phyloP scores from a whole-genome alignment of 75 land plant genomes.

The Picea sitchensis region DNA sequence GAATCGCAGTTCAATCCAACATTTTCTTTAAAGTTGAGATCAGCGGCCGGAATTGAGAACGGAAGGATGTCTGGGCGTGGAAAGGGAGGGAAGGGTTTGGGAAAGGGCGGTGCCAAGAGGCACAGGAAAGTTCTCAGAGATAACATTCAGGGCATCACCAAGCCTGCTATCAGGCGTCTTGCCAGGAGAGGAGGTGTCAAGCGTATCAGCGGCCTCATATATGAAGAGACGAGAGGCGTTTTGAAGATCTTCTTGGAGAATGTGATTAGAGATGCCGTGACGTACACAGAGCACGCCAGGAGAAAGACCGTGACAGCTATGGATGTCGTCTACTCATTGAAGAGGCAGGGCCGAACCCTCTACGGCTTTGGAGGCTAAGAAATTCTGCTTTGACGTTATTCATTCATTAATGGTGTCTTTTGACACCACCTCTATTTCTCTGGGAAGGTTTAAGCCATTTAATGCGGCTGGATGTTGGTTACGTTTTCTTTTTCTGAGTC shows the following conservation, averaged over 20 bases:
- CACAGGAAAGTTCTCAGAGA: constrained; percentile 11
- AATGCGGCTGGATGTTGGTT: too few relatives aligned
- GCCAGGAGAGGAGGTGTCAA: constrained; percentile 10
- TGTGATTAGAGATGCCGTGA: constrained; percentile 14
- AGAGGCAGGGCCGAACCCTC: constrained; percentile 19
- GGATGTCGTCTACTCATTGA: constrained; percentile 33
- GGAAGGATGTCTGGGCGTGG: constrained; percentile 12
- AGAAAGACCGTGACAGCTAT: constrained; percentile 15
- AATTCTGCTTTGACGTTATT: too few relatives aligned
- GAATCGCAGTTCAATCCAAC: too few relatives aligned
- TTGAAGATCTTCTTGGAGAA: constrained; percentile 20
- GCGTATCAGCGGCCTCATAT: background rate
- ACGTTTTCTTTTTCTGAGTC: too few relatives aligned
- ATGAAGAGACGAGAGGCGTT: constrained; percentile 13
- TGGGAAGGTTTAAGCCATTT: too few relatives aligned
- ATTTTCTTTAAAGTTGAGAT: too few relatives aligned
- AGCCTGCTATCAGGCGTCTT: constrained; percentile 8
- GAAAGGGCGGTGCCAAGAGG: constrained; percentile 15
- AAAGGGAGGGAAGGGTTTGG: constrained; percentile 15
- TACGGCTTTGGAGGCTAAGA: constrained; percentile 9
- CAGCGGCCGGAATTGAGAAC: too few relatives aligned
- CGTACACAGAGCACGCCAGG: constrained; percentile 32
- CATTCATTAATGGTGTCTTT: too few relatives aligned
- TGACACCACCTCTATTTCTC: too few relatives aligned
- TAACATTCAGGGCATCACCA: background rate